Conservation (phyloP, 306 rosid genomes). For the Castanopsis chinensis region DNA sequence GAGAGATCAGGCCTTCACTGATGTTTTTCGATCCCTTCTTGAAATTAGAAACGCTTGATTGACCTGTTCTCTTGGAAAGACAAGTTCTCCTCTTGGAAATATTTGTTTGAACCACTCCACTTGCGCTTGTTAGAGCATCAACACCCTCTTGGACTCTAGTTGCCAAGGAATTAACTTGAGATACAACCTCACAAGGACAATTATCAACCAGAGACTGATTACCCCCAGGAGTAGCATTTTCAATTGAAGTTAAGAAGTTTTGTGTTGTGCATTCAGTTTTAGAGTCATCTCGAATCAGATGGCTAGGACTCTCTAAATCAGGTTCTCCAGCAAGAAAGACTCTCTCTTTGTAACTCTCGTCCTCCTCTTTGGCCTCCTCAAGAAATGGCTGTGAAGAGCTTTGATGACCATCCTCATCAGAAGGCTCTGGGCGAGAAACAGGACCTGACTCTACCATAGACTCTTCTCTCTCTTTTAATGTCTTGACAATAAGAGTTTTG, state of each 20-base stretch:
- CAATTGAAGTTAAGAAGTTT: slow-evolving; percentile 42
- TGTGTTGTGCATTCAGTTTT: slow-evolving; percentile 38
- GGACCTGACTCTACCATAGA: slow-evolving; percentile 58
- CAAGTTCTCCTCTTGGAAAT: slow-evolving; percentile 42
- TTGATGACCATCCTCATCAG: slow-evolving; percentile 69
- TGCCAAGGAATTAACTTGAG: slow-evolving; percentile 58
- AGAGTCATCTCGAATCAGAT: slow-evolving; percentile 26
- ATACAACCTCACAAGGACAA: slow-evolving; percentile 65
- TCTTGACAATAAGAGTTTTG: slow-evolving; percentile 75
- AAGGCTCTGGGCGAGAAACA: slow-evolving; percentile 45
- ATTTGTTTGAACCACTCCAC: slow-evolving; percentile 36
- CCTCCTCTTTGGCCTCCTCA: slow-evolving; percentile 39
- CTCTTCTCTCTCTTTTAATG: slow-evolving; percentile 76
- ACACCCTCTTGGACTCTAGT: slow-evolving; percentile 45
- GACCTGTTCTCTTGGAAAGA: slow-evolving; percentile 38
- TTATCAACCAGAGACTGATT: slow-evolving; percentile 51
- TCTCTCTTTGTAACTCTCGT: slow-evolving; percentile 39
- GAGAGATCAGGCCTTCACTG: slow-evolving; percentile 35
- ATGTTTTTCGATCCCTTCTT: slow-evolving; percentile 43
- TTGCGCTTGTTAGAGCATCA: slow-evolving; percentile 14
- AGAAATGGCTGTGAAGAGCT: slow-evolving; percentile 43
- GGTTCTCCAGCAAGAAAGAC: slow-evolving; percentile 51
- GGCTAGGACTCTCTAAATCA: slow-evolving; percentile 39
- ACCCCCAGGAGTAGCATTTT: slow-evolving; percentile 42
- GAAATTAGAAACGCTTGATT: slow-evolving; percentile 33